Conservation (phyloP, 2,329 filamentous ascomycete genomes). For the Neonectria magnoliae region DNA sequence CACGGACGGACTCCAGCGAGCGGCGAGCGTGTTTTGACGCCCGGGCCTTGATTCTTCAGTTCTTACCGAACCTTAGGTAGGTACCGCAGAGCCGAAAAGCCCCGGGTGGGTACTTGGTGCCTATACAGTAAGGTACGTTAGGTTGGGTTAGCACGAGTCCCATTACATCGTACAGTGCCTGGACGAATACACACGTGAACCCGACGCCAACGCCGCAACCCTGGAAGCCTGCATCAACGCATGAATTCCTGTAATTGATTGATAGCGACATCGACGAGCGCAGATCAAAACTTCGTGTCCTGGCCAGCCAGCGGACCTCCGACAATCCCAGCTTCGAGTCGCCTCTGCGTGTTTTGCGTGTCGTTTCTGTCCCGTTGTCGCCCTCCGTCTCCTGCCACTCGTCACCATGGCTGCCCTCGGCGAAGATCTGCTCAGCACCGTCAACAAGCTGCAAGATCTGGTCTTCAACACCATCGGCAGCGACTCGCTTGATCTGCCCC, state of each 20-base stretch:
- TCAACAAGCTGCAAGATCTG: constrained; percentile 98
- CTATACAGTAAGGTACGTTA: not conserved
- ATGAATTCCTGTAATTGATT: constrained; percentile 43
- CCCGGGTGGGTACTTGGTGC: constrained; percentile 23
- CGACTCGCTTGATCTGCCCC: constrained; percentile 95
- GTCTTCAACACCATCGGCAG: constrained; percentile 99
- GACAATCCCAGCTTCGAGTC: constrained; percentile 30
- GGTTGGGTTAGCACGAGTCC: not conserved
- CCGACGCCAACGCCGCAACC: constrained; percentile 31
- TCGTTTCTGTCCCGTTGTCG: constrained; percentile 24
- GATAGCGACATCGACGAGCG: constrained; percentile 42
- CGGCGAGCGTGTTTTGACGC: not conserved
- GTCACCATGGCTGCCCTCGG: constrained; percentile 87
- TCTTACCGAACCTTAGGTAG: not conserved
- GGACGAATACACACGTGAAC: constrained; percentile 42
- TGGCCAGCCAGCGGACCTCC: constrained; percentile 32
- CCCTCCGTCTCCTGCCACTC: constrained; percentile 21
- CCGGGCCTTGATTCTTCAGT: not conserved
- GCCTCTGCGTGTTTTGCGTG: constrained; percentile 24
- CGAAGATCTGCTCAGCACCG: constrained; percentile 92
- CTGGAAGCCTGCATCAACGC: constrained; percentile 33
- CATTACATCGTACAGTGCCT: constrained; percentile 9
- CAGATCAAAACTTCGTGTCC: constrained; percentile 37
- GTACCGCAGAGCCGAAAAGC: constrained; percentile 26
- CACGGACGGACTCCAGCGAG: constrained; percentile 15